Evolutionary conservation across 768 basidiomycete species (phyloP).

Genomic region (Russula earlei): DNA sequence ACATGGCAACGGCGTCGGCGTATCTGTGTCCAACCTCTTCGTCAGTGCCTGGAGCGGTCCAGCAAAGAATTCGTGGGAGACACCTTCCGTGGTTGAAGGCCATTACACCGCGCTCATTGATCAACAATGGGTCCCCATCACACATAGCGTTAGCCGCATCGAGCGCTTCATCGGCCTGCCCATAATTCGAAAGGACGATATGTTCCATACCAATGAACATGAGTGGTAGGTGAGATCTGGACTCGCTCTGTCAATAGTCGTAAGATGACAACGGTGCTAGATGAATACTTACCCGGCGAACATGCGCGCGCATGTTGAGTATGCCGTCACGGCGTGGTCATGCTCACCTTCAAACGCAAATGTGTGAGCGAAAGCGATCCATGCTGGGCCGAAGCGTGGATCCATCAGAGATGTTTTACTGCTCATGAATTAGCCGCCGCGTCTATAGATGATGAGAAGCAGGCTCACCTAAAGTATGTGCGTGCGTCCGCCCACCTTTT

Average conservation of each 20-base stretch:
- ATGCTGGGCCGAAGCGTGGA: constrained; percentile 90
- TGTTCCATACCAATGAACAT: constrained; percentile 99
- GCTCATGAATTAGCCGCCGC: constrained; percentile 2
- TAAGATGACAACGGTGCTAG: background rate
- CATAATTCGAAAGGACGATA: constrained; percentile 75
- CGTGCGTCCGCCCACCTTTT: constrained; percentile 86
- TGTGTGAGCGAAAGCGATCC: constrained; percentile 96
- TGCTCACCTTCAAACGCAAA: constrained; percentile 97
- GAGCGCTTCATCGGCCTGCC: constrained; percentile 81
- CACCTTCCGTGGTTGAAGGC: constrained; percentile 81
- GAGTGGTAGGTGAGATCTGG: constrained; percentile 87
- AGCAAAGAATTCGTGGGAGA: constrained; percentile 23
- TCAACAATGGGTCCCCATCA: constrained; percentile 76
- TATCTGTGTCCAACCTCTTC: constrained; percentile 40
- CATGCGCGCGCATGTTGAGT: constrained; percentile 92
- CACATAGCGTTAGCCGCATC: constrained; percentile 75
- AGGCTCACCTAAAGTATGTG: constrained; percentile 84
- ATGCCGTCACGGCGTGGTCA: constrained; percentile 96
- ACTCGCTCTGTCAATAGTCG: background rate
- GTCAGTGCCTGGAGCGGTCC: background rate
- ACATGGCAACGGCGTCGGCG: constrained; percentile 57
- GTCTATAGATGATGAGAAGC: background rate
- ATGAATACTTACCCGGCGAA: constrained; percentile 71
- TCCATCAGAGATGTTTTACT: constrained; percentile 98
- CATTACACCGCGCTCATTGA: constrained; percentile 92